Conservation (phyloP, 495 filamentous ascomycete species). For the Viridothelium virens region DNA sequence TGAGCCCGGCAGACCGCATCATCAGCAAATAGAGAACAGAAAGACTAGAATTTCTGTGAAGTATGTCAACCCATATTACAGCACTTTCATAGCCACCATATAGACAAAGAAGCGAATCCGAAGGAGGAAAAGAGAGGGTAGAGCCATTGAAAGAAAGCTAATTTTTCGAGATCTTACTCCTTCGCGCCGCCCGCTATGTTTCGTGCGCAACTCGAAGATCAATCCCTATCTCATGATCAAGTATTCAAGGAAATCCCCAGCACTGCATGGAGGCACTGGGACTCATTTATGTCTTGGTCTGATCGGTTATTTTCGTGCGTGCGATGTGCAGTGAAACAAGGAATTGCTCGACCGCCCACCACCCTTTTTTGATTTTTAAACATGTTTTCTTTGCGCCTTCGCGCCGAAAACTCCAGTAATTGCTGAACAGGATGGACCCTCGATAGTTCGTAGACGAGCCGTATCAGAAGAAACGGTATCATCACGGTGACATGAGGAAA, state of each 20-base stretch:
- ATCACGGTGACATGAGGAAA: neutral
- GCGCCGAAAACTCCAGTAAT: neutral
- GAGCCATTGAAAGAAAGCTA: neutral
- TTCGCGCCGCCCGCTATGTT: neutral
- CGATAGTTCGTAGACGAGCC: neutral
- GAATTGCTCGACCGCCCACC: neutral
- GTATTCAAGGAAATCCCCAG: neutral
- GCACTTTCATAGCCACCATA: constrained; percentile 5
- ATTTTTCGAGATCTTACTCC: neutral
- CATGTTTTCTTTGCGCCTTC: neutral
- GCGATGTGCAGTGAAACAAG: neutral
- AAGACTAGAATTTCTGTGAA: neutral
- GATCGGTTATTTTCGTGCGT: neutral
- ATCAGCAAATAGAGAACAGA: neutral
- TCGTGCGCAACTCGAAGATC: neutral
- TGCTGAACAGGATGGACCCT: neutral
- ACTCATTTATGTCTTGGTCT: neutral
- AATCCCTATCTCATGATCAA: neutral
- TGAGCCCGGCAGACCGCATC: neutral
- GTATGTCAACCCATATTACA: neutral
- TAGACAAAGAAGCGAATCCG: constrained; percentile 4
- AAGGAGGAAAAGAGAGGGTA: neutral
- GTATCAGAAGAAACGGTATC: neutral
- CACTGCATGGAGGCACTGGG: neutral
- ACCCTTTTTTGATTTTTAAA: neutral